phyloP scores from a whole-genome alignment of 2,329 filamentous ascomycete genomes.

The Emmonsiellopsis sp. region DNA sequence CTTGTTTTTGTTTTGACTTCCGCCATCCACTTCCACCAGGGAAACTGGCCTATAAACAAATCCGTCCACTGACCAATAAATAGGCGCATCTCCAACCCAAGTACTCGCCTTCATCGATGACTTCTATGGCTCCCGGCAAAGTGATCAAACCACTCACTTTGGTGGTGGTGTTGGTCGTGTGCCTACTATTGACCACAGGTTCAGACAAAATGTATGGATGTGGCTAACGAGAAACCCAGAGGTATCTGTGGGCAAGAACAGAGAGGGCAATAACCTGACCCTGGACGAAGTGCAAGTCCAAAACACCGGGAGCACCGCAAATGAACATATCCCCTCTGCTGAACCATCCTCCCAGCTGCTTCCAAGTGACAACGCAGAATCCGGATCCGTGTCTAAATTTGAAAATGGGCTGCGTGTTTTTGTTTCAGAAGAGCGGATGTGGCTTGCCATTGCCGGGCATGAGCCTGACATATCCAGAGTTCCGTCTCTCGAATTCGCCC shows the following conservation, averaged over 20 bases:
- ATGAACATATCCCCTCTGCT: not conserved
- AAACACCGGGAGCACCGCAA: not conserved
- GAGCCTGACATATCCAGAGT: conserved; percentile 47
- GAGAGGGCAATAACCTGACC: conserved; percentile 31
- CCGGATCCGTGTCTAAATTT: not conserved
- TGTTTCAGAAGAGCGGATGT: conserved; percentile 48
- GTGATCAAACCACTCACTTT: not conserved
- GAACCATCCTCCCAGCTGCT: not conserved
- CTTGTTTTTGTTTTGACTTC: no score
- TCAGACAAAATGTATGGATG: conserved; percentile 48
- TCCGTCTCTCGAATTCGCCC: conserved; percentile 45
- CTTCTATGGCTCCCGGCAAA: conserved; percentile 24
- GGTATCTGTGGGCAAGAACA: conserved; percentile 40
- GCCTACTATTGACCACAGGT: conserved; percentile 37
- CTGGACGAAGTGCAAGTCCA: conserved; percentile 32
- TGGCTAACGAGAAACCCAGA: conserved; percentile 51
- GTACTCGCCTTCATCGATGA: conserved; percentile 26
- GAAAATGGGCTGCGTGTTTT: conserved; percentile 31
- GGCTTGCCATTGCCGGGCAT: conserved; percentile 54
- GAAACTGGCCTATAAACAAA: not conserved
- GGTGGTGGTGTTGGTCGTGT: conserved; percentile 1
- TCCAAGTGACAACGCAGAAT: not conserved
- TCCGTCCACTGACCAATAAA: conserved; percentile 13
- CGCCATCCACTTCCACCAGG: not conserved
- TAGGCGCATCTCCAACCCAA: conserved; percentile 29